A percentile compares a stretch with the other conserved stretches of the same genome.
Conservation (phyloP, 2,329 filamentous ascomycete genomes). For the Calonectria pteridis region DNA sequence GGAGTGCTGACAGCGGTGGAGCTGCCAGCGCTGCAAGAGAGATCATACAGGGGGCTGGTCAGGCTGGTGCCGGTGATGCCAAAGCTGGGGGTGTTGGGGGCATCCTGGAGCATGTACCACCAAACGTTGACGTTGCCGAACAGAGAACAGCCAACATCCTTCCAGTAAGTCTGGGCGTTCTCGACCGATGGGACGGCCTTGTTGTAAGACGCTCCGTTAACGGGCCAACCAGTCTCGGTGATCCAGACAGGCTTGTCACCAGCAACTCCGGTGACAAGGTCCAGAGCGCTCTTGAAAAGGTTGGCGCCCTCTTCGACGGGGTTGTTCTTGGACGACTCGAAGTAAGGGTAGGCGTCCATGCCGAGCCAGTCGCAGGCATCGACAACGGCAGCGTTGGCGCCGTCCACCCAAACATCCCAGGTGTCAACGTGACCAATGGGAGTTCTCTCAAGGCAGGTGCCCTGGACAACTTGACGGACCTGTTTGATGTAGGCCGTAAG, state of each 20-base stretch:
- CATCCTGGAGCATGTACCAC: constrained; percentile 84
- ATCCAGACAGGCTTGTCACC: constrained; percentile 83
- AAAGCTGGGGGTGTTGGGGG: constrained; percentile 73
- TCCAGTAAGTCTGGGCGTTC: constrained; percentile 86
- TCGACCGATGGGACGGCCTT: constrained; percentile 71
- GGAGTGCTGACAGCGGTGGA: constrained; percentile 24
- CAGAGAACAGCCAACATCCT: constrained; percentile 79
- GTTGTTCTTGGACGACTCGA: constrained; percentile 77
- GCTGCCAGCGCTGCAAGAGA: constrained; percentile 60
- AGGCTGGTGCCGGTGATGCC: constrained; percentile 72
- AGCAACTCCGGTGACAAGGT: constrained; percentile 68
- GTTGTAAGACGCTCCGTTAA: constrained; percentile 74
- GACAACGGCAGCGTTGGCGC: constrained; percentile 77
- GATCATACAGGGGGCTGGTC: constrained; percentile 70
- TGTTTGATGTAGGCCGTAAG: constrained; percentile 79
- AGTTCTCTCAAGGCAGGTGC: constrained; percentile 68
- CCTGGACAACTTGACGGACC: constrained; percentile 72
- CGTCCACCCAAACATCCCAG: constrained; percentile 84
- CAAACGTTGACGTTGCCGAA: constrained; percentile 76
- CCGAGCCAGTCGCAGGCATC: constrained; percentile 82
- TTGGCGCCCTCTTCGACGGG: constrained; percentile 71
- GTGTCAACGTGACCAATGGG: constrained; percentile 90
- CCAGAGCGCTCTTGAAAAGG: constrained; percentile 77
- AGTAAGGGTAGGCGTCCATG: constrained; percentile 89
- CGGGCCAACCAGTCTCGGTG: constrained; percentile 90